A percentile compares a stretch with the other conserved stretches of the same genome.
Conservation (phyloP, 208 protist genomes). For the Tritrichomonas musculus region DNA sequence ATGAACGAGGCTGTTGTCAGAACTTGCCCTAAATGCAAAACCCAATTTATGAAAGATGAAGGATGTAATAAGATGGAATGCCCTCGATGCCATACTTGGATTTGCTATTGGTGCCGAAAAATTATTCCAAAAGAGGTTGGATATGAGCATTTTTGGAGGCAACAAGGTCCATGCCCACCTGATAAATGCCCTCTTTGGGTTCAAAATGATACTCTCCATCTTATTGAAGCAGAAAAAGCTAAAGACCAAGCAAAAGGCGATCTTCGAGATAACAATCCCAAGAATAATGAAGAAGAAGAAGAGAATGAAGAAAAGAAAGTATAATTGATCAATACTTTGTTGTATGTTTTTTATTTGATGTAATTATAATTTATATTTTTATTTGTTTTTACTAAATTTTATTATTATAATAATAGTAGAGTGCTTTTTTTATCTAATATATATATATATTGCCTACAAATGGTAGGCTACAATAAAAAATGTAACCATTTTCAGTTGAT, state of each 20-base stretch:
- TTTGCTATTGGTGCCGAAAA: slow-evolving; percentile 16
- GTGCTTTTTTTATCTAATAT: too few species aligned
- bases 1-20: slow-evolving; percentile 10
- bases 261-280: too few species aligned
- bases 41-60: slow-evolving; percentile 19
- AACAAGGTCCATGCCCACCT: background rate
- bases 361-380: too few species aligned
- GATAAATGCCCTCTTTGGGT: slow-evolving; percentile 16
- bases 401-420: too few species aligned
- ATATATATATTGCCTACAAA: too few species aligned
- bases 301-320: too few species aligned
- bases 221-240: background rate
- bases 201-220: background rate
- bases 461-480: too few species aligned
- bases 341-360: too few species aligned
- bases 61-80: slow-evolving; percentile 33
- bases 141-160: background rate
- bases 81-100: slow-evolving; percentile 13
- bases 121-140: slow-evolving; percentile 6
- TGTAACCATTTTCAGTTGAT: too few species aligned
- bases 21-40: slow-evolving; percentile 23
- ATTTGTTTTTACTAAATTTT: too few species aligned
- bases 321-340: too few species aligned
- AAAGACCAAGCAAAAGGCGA: background rate
- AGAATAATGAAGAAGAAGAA: too few species aligned